Evolutionary conservation across 1,284 basidiomycete genomes (phyloP).

Genomic region (Puccinia novopanici): DNA sequence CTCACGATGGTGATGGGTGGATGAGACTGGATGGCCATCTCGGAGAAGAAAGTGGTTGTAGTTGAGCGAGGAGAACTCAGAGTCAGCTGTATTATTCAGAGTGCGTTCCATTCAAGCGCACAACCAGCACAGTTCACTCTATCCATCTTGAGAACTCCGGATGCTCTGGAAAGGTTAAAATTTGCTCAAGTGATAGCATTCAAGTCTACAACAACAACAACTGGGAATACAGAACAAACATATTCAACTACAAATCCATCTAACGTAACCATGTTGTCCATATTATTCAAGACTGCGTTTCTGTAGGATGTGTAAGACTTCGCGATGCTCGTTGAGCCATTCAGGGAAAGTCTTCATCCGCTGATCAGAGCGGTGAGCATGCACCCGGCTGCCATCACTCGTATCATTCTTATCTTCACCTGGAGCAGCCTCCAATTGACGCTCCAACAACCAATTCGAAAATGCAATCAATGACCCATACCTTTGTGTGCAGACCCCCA

Average conservation of each 20-base stretch:
- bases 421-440: constrained; percentile 43
- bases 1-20: constrained; percentile 50
- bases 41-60: not conserved
- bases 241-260: not conserved
- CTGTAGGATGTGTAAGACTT: constrained; percentile 75
- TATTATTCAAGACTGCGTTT: constrained; percentile 46
- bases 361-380: not conserved
- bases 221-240: too few species aligned
- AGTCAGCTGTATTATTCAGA: too few species aligned
- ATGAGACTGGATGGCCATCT: constrained; percentile 29
- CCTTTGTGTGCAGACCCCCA: constrained; percentile 62
- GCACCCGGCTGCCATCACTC: not conserved
- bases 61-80: not conserved
- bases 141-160: too few species aligned
- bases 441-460: constrained; percentile 89
- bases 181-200: not conserved
- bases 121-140: too few species aligned
- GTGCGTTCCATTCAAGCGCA: too few species aligned
- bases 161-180: too few species aligned
- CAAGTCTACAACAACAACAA: not conserved
- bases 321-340: constrained; percentile 79
- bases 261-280: not conserved
- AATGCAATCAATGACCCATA: constrained; percentile 93
- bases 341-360: constrained; percentile 66
- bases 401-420: constrained; percentile 55